Base-by-base conservation (phyloP, 2,329 filamentous ascomycete species). In the Penicillium crustosum region DNA sequence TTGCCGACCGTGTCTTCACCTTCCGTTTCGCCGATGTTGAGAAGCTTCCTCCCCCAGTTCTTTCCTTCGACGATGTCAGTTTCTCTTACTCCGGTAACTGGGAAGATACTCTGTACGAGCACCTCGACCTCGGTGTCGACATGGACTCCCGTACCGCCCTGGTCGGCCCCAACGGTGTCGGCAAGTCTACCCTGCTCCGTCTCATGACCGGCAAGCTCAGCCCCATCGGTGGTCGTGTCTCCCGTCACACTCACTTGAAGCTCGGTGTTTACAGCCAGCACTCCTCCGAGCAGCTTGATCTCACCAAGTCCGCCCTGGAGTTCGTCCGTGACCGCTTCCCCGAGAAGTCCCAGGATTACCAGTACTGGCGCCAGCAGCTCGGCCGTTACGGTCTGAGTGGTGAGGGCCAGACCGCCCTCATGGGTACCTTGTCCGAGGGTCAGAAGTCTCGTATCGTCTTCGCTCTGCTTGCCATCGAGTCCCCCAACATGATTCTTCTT, bases 381-480 rank as follows among this genome's bases (percentile, higher is more conserved):
- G 94, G 94, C 71, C 86, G 88, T 66, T 99, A 99, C 77, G 95
- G 95, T 75, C 85, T 99, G 64, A 89, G 86, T 58, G 95, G 95
- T 76, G 92, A 97, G 63, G 82, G 91, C 33, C 95, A 99, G 83
- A 99, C 94, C 49, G 91, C 94, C 48, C 85, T 97, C 74, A 99
- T 99, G 89, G 95, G 94, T 62, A 99, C 94, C 17, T 83, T 99
- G 67, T 97, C 94, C 62, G 94, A 99, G 75, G 94, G 94, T 54
- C 94, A 99, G 81, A 96, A 96, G 86, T 93, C 88, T 73, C 90
- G 95, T 85, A 97, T 99, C 73, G 94, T 99, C 42, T 99, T 99
- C 75, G 94, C 94, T 41, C 83, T 99, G 68, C 82, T 99, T 65
- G 94, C 94, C 65, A 97, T 99, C 66, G 94, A 99, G 70, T 82